Conservation (phyloP, 371 early-diverging fungal species). For the Saksenaea vasiformis region DNA sequence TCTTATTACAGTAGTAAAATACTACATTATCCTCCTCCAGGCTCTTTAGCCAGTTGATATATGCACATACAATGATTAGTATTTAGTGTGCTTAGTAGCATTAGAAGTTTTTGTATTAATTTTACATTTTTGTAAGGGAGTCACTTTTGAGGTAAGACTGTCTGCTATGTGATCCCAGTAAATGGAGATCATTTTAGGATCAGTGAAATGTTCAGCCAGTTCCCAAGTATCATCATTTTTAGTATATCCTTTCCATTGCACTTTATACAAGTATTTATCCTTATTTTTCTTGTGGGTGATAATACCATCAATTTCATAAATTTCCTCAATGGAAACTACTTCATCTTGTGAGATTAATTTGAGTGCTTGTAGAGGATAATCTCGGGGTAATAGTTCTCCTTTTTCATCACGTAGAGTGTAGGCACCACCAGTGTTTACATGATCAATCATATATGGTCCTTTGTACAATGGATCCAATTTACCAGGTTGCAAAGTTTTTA, state of each 20-base stretch:
- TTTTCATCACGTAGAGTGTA: conserved; percentile 19
- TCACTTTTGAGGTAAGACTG: too few relatives aligned
- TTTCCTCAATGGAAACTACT: conserved; percentile 3
- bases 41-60: too few relatives aligned
- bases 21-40: too few relatives aligned
- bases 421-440: conserved; percentile 15
- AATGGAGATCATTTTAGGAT: conserved; percentile 12
- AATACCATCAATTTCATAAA: conserved; percentile 9
- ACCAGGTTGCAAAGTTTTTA: not conserved
- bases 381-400: conserved; percentile 11
- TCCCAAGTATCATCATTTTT: conserved; percentile 28
- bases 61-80: too few relatives aligned
- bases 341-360: conserved; percentile 19
- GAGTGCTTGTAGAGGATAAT: conserved; percentile 16
- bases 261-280: conserved; percentile 14
- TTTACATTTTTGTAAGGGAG: too few relatives aligned
- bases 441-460: conserved; percentile 20
- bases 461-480: conserved; percentile 12
- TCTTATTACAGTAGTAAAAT: too few relatives aligned
- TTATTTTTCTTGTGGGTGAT: conserved; percentile 1
- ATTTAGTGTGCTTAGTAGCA: too few relatives aligned
- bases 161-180: conserved; percentile 10
- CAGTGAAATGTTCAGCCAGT: conserved; percentile 18
- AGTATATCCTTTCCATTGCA: conserved; percentile 23
- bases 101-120: too few relatives aligned